Base-by-base conservation (phyloP, 768 basidiomycete species). In the Tubosaeta brunneosetosa region DNA sequence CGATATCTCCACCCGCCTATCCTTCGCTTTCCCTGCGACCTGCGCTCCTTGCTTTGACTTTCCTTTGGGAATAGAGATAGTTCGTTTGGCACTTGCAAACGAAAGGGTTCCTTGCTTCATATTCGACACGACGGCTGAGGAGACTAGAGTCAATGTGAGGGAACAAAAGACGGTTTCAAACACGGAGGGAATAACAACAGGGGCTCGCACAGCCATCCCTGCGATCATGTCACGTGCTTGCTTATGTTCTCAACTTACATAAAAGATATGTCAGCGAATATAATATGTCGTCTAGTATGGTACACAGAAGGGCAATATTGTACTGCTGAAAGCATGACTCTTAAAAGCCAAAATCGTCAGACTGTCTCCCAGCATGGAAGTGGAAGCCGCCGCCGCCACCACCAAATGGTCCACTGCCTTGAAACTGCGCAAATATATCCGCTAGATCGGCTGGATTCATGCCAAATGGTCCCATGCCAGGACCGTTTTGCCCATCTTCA, bases 371-470 rank as follows among this genome's bases (percentile, higher is more conserved):
- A n/a, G 44, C 1, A 10, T 66, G 68, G 50, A 68, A 68, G 33
- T 36, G 68, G 57, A 68, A 68, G 1, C 72, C 69, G 4, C 65
- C 62, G 34, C 70, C 62, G 34, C 70, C 63, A 19, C 71, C 66
- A 3, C 59, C 63, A 16, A 64, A 63, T 25, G 63, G 63, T 10
- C 61, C 57, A 14, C 71, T 71, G 8, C 81, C 79, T 32, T 78
- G 75, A 65, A 87, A 85, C 55, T 84, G 80, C 1, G 83, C 74
- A 64, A 88, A 86, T 3, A 88, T 58, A 38, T 85, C 79, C 0
- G 84, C 75, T 4, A 88, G 51, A 64, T 88, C 84, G 34, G 77
- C 73, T 44, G 72, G 74, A 57, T 64, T 60, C 67, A 68, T 58
- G 4, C 74, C 70, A 10, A 65, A 69, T 8, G 79, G 74, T 1